Evolutionary conservation across 2,329 filamentous ascomycete species (phyloP), one percentile per base, ranked within the genome.

Genomic region (Colletotrichum echinochloae): DNA sequence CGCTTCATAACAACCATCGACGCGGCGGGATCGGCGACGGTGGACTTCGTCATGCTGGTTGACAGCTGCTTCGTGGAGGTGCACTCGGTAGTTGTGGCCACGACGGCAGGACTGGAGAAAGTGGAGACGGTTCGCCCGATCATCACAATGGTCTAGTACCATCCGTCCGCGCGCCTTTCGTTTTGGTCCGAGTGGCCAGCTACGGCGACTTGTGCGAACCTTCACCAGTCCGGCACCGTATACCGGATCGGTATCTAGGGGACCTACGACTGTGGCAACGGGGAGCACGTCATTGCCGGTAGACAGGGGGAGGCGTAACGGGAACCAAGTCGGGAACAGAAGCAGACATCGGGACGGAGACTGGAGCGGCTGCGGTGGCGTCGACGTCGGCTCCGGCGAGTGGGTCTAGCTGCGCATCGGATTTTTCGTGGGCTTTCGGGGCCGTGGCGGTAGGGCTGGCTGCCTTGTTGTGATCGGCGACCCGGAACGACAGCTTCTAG

Each of bases 31-130:
- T 46, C 57, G 16, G 51, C 44, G 11, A 54, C 33, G 6, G 14
- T 41, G n/a, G 59, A 39, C 39, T n/a, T 28, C n/a, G 64, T 35
- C 30, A 28, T 44, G 30, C 41, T 52, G 20, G 44, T 68, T 49
- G 55, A 59, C 44, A 54, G 18, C 9, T 71, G 68, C 51, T 71
- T 71, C 44, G 23, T 67, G 49, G 28, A 28, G 26, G 67, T 56
- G 35, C 67, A 57, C 18, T 62, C 64, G 8, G 57, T 70, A 7
- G 56, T 67, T 39, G 67, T 57, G 56, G 65, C 52, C 23, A 18
- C 68, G 14, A 70, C 67, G n/a, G 64, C 64, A 5, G 67, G 67
- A 7, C 12, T 70, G 56, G 64, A 68, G 4, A 52, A 70, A 51
- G 41, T 70, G 1, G 28, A 51, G 30, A 41, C 48, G 14, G 57